Evolutionary conservation across 352 stramenopile species (phyloP), one percentile per base, ranked within the genome.

Genomic region (Pythium phragmitis): DNA sequence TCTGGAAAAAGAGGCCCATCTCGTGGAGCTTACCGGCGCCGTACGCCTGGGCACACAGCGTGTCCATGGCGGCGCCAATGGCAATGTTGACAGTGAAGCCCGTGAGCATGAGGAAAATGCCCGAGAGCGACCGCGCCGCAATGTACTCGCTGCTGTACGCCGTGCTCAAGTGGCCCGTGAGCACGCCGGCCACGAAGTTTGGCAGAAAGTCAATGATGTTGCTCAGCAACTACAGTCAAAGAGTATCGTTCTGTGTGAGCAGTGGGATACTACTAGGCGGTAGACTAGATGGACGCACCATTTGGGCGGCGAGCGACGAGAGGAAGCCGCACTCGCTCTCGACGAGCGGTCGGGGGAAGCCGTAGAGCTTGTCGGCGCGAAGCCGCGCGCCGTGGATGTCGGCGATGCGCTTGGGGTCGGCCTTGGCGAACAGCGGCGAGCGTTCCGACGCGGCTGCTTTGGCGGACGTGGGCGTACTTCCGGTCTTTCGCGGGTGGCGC

Each of bases 61-160:
- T 97, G 65, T 97, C 88, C 85, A 97, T 95, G 33, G 89, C 89
- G 21, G 85, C 89, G 39, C 86, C 81, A 52, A 97, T 87, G 26
- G 84, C 85, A 23, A 94, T 81, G 49, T 88, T 91, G 16, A 92
- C 73, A 8, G 87, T 91, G 67, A 89, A 87, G 33, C 78, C 88
- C 9, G 84, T 90, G 60, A 97, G 65, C 75, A 96, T 92, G 52
- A 88, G 75, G 63, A 94, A 96, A 67, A 93, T 90, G 33, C 82
- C 70, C 11, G 79, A 81, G 19, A 96, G 67, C 19, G 76, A 83
- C 13, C 78, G 74, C 21, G 86, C 88, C 52, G 88, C 88, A 61
- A 96, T 87, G 70, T 85, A 89, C 69, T 90, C 79, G 62, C 77
- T 88, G 51, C 79, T 90, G 60, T 84, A 67, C 26, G 62, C 54